Evolutionary conservation across 345 rosid species (phyloP).

Genomic region (Leavenworthia alabamica): DNA sequence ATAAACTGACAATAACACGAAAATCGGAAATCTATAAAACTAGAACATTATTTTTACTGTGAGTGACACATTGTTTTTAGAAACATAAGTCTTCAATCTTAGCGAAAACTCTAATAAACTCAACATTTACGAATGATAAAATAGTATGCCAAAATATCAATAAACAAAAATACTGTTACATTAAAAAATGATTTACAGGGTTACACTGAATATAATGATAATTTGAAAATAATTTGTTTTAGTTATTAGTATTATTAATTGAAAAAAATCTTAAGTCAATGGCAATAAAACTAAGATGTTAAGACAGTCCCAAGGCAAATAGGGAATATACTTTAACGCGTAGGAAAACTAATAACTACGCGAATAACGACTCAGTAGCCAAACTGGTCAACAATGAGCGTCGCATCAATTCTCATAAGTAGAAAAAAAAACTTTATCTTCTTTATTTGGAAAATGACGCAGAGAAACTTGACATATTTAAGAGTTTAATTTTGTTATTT

Average conservation of each 20-base stretch:
- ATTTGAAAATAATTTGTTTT: no score
- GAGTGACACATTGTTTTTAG: background rate
- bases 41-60: background rate
- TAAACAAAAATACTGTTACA: background rate
- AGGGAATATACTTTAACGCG: no score
- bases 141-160: background rate
- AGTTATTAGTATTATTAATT: background rate
- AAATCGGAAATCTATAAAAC: background rate
- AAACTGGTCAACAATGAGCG: background rate
- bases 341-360: background rate
- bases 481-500: background rate
- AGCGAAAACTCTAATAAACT: background rate
- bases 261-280: background rate
- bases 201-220: background rate
- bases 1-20: slow-evolving; percentile 7
- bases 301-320: background rate
- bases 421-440: no score
- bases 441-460: background rate
- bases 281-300: background rate
- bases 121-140: background rate
- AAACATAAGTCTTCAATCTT: background rate
- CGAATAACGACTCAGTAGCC: background rate
- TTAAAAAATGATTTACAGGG: background rate
- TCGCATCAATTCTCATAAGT: no score
- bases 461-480: background rate